Percentiles rank a stretch among this genome's conserved stretches.
These are phyloP conservation scores for Raphanus sativus DNA, from an alignment of 345 rosid species.

Conservation along the genomic window DNA sequence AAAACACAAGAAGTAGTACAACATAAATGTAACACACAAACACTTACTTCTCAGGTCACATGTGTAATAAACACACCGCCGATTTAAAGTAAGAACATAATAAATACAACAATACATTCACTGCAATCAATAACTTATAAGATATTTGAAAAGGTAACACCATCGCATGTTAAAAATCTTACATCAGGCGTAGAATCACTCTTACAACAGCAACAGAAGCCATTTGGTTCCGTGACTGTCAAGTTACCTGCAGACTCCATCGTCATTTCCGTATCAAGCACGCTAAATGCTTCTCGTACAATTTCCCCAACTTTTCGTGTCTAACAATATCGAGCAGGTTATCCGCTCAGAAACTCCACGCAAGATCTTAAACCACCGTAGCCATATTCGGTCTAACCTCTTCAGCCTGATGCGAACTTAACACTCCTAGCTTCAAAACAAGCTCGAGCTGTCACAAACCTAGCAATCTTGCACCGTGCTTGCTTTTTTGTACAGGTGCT, in stretches of 20 bases:
- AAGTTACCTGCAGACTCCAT: constrained; percentile 4
- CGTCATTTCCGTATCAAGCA: background rate
- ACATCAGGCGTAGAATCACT: background rate
- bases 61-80: constrained; percentile 19
- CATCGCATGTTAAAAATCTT: background rate
- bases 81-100: background rate
- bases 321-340: constrained; percentile 8
- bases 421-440: constrained; percentile 39
- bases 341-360: constrained; percentile 10
- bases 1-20: background rate
- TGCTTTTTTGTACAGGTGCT: background rate
- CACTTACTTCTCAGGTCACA: background rate
- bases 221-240: constrained; percentile 13
- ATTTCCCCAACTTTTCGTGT: constrained; percentile 4
- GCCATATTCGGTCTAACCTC: constrained; percentile 38
- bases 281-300: constrained; percentile 12
- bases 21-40: background rate
- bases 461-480: background rate
- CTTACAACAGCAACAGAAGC: constrained; percentile 7
- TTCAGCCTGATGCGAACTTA: constrained; percentile 30
- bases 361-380: constrained; percentile 25
- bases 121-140: background rate
- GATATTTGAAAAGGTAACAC: background rate
- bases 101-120: background rate
- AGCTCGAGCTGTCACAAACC: constrained; percentile 20